Evolutionary conservation across 2,329 filamentous ascomycete species (phyloP), one percentile per base, ranked within the genome.

Genomic region (Ceratocystis huliohia): DNA sequence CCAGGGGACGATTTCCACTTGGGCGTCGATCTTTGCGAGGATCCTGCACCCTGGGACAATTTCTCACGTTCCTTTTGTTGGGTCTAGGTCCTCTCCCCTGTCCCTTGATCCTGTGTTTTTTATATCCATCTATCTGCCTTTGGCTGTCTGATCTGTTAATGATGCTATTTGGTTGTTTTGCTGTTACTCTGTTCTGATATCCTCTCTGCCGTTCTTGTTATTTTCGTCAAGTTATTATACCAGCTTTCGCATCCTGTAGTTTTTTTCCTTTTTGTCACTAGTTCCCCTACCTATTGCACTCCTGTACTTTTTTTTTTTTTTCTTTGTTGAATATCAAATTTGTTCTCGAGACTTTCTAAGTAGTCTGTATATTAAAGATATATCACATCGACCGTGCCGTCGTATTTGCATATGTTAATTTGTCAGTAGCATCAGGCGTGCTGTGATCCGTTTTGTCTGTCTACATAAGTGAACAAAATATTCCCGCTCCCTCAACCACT

Each of bases 231-330:
- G 59, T 66, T 65, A 64, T 61, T 67, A 69, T 67, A 67, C 66
- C 68, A 69, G 61, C 59, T 69, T 41, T 63, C 53, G 66, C 65
- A 45, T 69, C 30, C 2, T 33, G 30, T 67, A 64, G 33, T 70
- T 69, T 70, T 72, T 64, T 65, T 68, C 65, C 66, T 46, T 37
- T 70, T 70, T 65, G 37, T 67, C 65, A 57, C 68, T 68, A 64
- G 46, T 67, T 64, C 57, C 67, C 68, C 65, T 20, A n/a, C 30
- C 30, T 1, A 33, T 33, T 33, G 6, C 67, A 59, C 69, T 67
- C 30, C 2, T 25, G 30, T 65, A 74, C 74, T 71, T 74, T 15
- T 33, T 75, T 71, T 74, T 15, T 33, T 37, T 64, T 45, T 22
- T 30, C 33, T 53, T 57, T 33, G 28, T 56, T 37, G 45, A 48